Evolutionary conservation across 352 stramenopile genomes (phyloP), one percentile per base, ranked within the genome.

Genomic region (Phytopythium litorale): DNA sequence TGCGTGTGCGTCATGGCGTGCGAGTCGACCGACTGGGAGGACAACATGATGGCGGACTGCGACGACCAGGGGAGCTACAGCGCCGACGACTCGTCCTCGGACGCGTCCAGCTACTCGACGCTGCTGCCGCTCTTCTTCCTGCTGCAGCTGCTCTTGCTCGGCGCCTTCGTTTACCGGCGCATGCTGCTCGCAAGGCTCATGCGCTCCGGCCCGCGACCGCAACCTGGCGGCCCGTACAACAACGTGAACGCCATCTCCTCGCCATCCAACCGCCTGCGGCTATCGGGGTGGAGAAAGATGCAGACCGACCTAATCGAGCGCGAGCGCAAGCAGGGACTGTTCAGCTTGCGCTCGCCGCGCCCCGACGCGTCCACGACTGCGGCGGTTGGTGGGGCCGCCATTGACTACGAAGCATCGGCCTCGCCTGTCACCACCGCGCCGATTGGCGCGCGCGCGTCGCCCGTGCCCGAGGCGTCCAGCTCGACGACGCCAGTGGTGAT

Each of bases 1-100:
- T 92, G 83, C 62, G 76, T 92, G 28, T 92, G 83, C 59, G 53
- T 91, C 49, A 81, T 84, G 45, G 72, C 70, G 15, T 92, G 83
- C 42, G 73, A 86, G 66, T 64, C 74, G 48, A 35, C 66, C 50
- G 70, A 78, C 46, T 92, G 83, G 83, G 66, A 74, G 45, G 53
- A 63, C 43, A 87, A 76, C 25, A 77, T 87, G 60, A 70, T 72
- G 7, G 66, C 75, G 18, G 75, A 86, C 62, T 89, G 82, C 58
- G 63, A 66, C 55, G 62, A 54, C 19, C 57, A 63, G 50, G 72
- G 63, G 48, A 30, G 60, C 15, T 49, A 68, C 48, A 49, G 61
- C 32, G 32, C 59, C 6, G 49, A 43, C 53, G 65, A 73, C 43
- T 38, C 65, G 18, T 64, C 63, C 4, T 52, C 60, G 0, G 51